Conservation (phyloP, 2,329 filamentous ascomycete species). For the Exserohilum rostratum region DNA sequence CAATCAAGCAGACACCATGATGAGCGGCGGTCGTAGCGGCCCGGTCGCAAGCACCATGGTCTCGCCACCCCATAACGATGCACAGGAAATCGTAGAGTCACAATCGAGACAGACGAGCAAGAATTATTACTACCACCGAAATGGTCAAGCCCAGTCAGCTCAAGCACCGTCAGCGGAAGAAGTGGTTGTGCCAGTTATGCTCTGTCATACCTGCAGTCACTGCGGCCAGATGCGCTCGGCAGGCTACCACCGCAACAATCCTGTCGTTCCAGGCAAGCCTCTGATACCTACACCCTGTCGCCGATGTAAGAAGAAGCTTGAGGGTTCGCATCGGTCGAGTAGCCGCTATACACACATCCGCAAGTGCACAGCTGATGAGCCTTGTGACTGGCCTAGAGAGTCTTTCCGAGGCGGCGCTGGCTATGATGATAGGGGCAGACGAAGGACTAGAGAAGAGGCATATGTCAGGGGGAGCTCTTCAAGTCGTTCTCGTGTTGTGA, state of each 20-base stretch:
- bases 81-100: constrained; percentile 17
- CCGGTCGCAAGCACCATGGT: constrained; percentile 19
- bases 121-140: constrained; percentile 25
- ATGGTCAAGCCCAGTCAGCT: constrained; percentile 12
- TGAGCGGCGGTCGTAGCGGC: constrained; percentile 5
- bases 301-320: constrained; percentile 39
- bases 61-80: constrained; percentile 12
- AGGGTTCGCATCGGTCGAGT: constrained; percentile 15
- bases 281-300: constrained; percentile 34
- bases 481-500: constrained; percentile 24
- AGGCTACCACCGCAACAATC: constrained; percentile 44
- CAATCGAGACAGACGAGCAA: constrained; percentile 21
- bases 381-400: constrained; percentile 36
- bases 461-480: constrained; percentile 24
- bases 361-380: constrained; percentile 30
- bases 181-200: constrained; percentile 29
- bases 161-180: constrained; percentile 20
- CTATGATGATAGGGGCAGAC: constrained; percentile 31
- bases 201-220: constrained; percentile 45
- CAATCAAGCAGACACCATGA: constrained; percentile 14
- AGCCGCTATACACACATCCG: constrained; percentile 28
- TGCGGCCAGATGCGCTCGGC: constrained; percentile 44
- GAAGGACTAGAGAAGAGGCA: constrained; percentile 27
- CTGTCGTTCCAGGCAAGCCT: constrained; percentile 42
- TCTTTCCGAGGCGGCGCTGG: constrained; percentile 24